phyloP scores from a whole-genome alignment of 345 rosid genomes.

The Populus nigra region DNA sequence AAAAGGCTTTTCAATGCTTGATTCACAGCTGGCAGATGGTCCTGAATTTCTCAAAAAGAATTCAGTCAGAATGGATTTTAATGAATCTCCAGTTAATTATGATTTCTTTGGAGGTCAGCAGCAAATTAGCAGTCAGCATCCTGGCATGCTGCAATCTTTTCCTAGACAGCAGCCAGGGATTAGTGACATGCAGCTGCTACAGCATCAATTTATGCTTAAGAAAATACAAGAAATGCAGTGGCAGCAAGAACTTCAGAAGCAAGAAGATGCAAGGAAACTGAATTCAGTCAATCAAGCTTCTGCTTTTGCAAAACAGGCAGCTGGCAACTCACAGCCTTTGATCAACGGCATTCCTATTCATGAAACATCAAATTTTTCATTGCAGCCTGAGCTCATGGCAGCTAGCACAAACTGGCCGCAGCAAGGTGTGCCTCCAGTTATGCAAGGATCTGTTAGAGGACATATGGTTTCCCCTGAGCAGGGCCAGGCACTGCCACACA shows the following conservation, averaged over 20 bases:
- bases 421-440: conserved; percentile 36
- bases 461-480: conserved; percentile 36
- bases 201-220: conserved; percentile 65
- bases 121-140: conserved; percentile 34
- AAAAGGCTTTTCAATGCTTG: conserved; percentile 47
- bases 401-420: conserved; percentile 47
- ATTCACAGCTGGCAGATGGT: conserved; percentile 43
- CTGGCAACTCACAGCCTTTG: conserved; percentile 37
- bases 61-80: conserved; percentile 1
- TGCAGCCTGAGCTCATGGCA: conserved; percentile 19
- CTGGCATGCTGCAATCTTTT: conserved; percentile 26
- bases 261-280: conserved; percentile 44
- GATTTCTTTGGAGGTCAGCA: conserved; percentile 43
- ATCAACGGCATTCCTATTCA: conserved; percentile 56
- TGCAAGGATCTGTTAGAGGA: conserved; percentile 45
- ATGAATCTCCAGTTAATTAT: conserved; percentile 34
- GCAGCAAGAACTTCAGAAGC: conserved; percentile 53
- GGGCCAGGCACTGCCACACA: conserved; percentile 34
- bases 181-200: conserved; percentile 61
- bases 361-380: conserved; percentile 45
- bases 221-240: conserved; percentile 71
- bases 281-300: conserved; percentile 45
- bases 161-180: conserved; percentile 57
- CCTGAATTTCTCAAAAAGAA: not conserved
- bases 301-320: conserved; percentile 38